Base-by-base conservation (phyloP, 352 stramenopile species). In the Blastocystis sp. region DNA sequence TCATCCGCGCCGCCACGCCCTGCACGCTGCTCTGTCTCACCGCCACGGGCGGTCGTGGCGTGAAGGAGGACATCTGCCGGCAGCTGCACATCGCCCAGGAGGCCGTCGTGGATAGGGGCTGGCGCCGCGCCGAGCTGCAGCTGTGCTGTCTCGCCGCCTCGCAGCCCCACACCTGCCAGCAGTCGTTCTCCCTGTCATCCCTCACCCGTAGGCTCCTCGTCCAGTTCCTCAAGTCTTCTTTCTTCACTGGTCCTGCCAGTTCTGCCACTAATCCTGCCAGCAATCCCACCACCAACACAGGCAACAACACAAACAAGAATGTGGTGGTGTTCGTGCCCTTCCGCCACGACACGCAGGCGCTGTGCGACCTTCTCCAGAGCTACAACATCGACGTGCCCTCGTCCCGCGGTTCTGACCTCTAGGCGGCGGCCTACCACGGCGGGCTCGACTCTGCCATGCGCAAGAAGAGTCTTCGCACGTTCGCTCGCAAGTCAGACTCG, bases 1-100 rank as follows among this genome's bases (percentile, higher is more conserved):
- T 96, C 52, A 80, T 89, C 9, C 38, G 77, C 17, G 40, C 34
- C 43, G 21, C 17, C 21, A 21, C 53, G 21, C 19, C n/a, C 17
- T 84, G 74, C n/a, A 70, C 69, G n/a, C 52, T 89, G 28, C 61
- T 89, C 45, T 70, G 76, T 21, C 43, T 62, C 2, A 65, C 77
- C 9, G 77, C 76, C 10, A 88, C 88, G 28, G 71, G 70, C 19
- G 62, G 76, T 45, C 76, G 62, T 64, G 62, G 76, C 21, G 43
- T 88, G 28, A 48, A 53, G 82, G 17, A 66, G 48, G 59, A 89
- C 40, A 84, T 84, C 34, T 66, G 74, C 38, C 3, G 56, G n/a
- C 74, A 84, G 38, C 40, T 84, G 3, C 17, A 17, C 21, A 41
- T 84, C 45, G 14, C 52, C 38, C 14, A 38, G 40, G 53, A 43